Conservation (phyloP, 2,329 filamentous ascomycete genomes). For the Venturia carpophila region DNA sequence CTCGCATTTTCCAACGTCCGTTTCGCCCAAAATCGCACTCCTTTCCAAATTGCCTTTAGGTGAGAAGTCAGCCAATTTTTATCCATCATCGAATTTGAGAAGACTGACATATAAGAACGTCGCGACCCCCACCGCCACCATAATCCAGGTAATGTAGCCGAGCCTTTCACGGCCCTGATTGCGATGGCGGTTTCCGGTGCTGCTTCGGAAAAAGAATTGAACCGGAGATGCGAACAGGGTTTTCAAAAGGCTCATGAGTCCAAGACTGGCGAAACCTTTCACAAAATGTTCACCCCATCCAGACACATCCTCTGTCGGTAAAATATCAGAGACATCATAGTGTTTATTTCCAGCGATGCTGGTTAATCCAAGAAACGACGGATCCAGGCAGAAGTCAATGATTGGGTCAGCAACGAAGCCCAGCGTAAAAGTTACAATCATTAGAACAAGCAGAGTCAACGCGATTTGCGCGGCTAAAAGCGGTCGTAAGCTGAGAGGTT, state of each 20-base stretch:
- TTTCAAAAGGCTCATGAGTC: slow-evolving; percentile 77
- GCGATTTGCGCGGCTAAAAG: slow-evolving; percentile 52
- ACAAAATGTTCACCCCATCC: slow-evolving; percentile 78
- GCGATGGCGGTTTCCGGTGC: slow-evolving; percentile 47
- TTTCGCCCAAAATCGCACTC: slow-evolving; percentile 64
- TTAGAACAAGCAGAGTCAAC: slow-evolving; percentile 65
- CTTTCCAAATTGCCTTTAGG: slow-evolving; percentile 67
- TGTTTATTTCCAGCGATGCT: slow-evolving; percentile 24
- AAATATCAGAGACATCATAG: slow-evolving; percentile 30
- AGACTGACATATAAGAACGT: slow-evolving; percentile 72
- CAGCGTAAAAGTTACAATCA: slow-evolving; percentile 67
- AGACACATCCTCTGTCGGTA: slow-evolving; percentile 33
- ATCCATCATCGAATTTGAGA: neutral
- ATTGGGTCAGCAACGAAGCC: slow-evolving; percentile 92
- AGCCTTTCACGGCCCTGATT: slow-evolving; percentile 67
- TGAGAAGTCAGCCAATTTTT: slow-evolving; percentile 21
- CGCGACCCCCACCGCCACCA: slow-evolving; percentile 70
- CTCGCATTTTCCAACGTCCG: slow-evolving; percentile 68
- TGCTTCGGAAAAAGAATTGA: slow-evolving; percentile 64
- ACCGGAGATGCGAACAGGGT: slow-evolving; percentile 67
- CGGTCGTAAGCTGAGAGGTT: neutral
- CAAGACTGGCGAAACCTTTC: slow-evolving; percentile 85
- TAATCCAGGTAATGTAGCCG: slow-evolving; percentile 68
- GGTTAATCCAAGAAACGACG: slow-evolving; percentile 40
- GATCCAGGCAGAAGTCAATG: slow-evolving; percentile 80